Conservation (phyloP, 2,329 filamentous ascomycete species). For the Rhynchosporium graminicola region DNA sequence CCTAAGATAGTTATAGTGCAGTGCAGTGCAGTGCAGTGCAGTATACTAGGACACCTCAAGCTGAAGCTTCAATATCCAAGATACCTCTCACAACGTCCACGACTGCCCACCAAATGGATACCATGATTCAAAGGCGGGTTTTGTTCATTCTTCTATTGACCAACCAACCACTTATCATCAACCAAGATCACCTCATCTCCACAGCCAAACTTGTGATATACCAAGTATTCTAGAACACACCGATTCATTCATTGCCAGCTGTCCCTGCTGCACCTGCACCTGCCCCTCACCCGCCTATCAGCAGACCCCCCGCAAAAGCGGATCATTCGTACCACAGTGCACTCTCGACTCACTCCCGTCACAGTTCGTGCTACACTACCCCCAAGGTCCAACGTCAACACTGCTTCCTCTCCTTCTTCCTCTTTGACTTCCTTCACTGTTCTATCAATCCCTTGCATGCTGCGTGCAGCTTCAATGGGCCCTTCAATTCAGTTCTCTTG, state of each 20-base stretch:
- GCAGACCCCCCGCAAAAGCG: constrained; percentile 20
- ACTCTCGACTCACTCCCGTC: too few relatives aligned
- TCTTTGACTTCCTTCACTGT: constrained; percentile 15
- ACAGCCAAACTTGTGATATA: background rate
- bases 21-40: too few relatives aligned
- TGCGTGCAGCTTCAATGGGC: constrained; percentile 36
- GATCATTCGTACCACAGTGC: background rate
- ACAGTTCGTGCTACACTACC: background rate
- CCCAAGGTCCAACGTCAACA: constrained; percentile 14
- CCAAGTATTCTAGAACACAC: background rate
- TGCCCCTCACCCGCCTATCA: constrained; percentile 10
- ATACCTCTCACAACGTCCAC: background rate
- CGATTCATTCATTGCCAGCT: background rate
- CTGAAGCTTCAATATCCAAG: background rate
- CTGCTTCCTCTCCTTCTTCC: constrained; percentile 2
- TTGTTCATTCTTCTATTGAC: background rate
- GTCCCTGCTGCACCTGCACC: background rate
- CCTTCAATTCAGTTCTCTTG: constrained; percentile 25
- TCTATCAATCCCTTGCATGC: constrained; percentile 17
- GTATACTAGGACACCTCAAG: background rate
- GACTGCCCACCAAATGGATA: background rate
- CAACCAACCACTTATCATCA: background rate
- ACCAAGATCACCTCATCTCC: constrained; percentile 2
- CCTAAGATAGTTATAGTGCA: background rate
- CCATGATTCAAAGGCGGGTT: background rate